These are phyloP conservation scores for Ceratocystis variospora DNA, from an alignment of 2,329 filamentous ascomycete genomes.

Conservation along the genomic window DNA sequence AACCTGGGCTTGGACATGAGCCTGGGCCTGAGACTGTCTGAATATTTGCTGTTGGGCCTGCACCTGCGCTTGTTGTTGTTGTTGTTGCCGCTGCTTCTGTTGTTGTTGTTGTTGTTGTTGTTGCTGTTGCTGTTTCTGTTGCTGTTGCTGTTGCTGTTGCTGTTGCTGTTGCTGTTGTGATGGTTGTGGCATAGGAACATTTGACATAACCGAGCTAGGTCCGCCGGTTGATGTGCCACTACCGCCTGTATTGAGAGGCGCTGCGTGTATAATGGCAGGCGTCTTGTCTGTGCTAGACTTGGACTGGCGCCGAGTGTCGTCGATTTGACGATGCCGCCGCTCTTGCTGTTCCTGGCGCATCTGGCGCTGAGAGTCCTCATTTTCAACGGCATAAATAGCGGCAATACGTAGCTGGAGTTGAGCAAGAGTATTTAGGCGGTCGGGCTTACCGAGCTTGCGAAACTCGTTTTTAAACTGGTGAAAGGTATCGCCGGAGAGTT, in stretches of 20 bases:
- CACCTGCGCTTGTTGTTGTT: background rate
- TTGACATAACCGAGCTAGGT: conserved; percentile 18
- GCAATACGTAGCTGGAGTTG: conserved; percentile 32
- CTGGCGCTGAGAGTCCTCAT: conserved; percentile 32
- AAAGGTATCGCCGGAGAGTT: conserved; percentile 32
- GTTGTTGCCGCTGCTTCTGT: conserved; percentile 13
- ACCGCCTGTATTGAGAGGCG: background rate
- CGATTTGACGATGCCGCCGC: conserved; percentile 29
- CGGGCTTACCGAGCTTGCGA: conserved; percentile 31
- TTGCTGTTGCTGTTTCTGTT: conserved; percentile 7
- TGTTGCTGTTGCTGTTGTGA: conserved; percentile 9
- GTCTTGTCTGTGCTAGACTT: background rate
- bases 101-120: conserved; percentile 13
- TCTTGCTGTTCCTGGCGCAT: conserved; percentile 29
- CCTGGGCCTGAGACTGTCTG: conserved; percentile 19
- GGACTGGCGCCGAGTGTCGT: conserved; percentile 24
- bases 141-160: conserved; percentile 7
- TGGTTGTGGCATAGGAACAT: conserved; percentile 2
- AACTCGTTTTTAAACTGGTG: conserved; percentile 33
- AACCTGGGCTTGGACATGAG: conserved; percentile 14
- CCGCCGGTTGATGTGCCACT: background rate
- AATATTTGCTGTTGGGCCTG: conserved; percentile 20
- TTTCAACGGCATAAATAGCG: conserved; percentile 33
- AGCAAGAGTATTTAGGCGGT: conserved; percentile 29
- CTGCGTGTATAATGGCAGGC: background rate